phyloP scores from a whole-genome alignment of 176 grass and related monocot species.

The sorghum (Sorghum bicolor) region DNA sequence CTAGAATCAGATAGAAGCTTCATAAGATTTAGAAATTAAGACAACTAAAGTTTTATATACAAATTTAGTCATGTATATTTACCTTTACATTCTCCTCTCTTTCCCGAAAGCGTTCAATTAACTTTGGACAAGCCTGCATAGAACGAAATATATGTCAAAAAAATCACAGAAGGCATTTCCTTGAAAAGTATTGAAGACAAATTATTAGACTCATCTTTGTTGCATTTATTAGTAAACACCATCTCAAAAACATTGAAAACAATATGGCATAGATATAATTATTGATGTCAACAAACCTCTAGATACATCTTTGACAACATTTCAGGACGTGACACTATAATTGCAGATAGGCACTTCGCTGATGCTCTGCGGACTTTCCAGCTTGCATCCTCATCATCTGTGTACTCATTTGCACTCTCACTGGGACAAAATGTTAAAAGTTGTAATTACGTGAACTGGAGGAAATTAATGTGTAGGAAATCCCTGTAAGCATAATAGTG shows the following conservation, averaged over 20 bases:
- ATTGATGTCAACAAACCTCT: slow-evolving; percentile 47
- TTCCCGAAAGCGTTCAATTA: slow-evolving; percentile 95
- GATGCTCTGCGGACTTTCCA: slow-evolving; percentile 98
- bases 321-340: slow-evolving; percentile 91
- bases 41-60: not conserved
- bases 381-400: slow-evolving; percentile 97
- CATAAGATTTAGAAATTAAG: slow-evolving; percentile 38
- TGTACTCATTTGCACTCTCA: slow-evolving; percentile 96
- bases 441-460: slow-evolving; percentile 9
- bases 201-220: not conserved
- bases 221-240: not conserved
- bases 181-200: not conserved
- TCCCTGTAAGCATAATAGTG: slow-evolving; percentile 13
- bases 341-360: slow-evolving; percentile 87
- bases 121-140: slow-evolving; percentile 87
- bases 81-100: slow-evolving; percentile 99
- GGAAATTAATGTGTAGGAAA: not conserved
- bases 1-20: slow-evolving; percentile 48
- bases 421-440: slow-evolving; percentile 35
- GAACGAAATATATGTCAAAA: not conserved
- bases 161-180: not conserved
- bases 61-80: slow-evolving; percentile 11
- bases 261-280: not conserved
- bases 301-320: slow-evolving; percentile 83
- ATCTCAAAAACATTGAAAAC: not conserved